Conservation (phyloP, 176 grass and related monocot genomes). For the Eleusine indica region DNA sequence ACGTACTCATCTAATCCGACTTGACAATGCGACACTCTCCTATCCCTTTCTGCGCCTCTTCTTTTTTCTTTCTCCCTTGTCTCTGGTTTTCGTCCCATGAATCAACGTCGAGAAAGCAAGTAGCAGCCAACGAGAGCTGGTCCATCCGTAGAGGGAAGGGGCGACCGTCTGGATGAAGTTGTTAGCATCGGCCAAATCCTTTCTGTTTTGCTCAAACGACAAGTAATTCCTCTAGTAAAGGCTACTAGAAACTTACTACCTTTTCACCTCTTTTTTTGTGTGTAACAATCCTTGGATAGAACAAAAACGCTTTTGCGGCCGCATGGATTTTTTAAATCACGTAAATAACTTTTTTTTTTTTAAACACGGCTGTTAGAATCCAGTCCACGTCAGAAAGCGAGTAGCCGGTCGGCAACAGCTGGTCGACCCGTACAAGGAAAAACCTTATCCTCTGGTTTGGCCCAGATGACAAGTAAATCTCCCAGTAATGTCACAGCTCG, state of each 20-base stretch:
- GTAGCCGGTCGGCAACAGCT: neutral
- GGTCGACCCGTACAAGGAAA: neutral
- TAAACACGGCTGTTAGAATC: neutral
- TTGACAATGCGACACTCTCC: neutral
- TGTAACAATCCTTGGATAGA: no score
- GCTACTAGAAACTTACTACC: no score
- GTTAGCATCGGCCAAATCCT: no score
- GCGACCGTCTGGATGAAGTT: conserved; percentile 2
- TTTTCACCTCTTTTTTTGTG: no score
- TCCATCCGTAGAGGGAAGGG: no score
- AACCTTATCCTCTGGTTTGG: no score
- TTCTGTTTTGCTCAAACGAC: neutral
- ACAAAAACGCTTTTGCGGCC: no score
- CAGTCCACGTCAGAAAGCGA: neutral
- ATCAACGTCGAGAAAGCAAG: conserved; percentile 7
- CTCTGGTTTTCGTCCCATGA: neutral
- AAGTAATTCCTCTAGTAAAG: neutral
- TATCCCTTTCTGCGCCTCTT: neutral
- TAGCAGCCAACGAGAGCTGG: no score
- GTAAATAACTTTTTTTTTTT: neutral
- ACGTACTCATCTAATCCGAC: neutral
- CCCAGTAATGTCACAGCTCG: no score
- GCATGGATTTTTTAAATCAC: no score
- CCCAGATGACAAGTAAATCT: no score
- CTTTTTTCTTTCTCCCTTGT: neutral